These are phyloP conservation scores for Irpex rosettiformis DNA, from an alignment of 1,284 basidiomycete species.

Conservation along the genomic window DNA sequence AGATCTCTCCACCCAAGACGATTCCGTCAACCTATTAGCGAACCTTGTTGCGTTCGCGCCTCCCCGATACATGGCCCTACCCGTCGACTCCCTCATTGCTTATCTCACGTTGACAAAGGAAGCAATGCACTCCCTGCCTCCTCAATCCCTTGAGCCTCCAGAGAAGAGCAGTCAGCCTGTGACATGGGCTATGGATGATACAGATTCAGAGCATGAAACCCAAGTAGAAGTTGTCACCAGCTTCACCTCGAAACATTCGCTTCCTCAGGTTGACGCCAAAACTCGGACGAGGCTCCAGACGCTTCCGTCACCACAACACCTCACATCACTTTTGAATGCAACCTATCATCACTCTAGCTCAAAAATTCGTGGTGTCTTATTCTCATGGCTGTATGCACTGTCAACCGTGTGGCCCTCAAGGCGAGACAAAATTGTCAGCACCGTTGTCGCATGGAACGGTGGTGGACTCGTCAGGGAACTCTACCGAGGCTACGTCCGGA, in stretches of 20 bases:
- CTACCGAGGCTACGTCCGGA: slow-evolving; percentile 67
- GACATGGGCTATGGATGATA: slow-evolving; percentile 32
- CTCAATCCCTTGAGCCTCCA: slow-evolving; percentile 46
- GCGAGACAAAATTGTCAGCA: slow-evolving; percentile 49
- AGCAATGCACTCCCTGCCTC: slow-evolving; percentile 53
- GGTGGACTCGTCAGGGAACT: slow-evolving; percentile 71
- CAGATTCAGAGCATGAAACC: slow-evolving; percentile 36
- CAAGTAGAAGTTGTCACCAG: slow-evolving; percentile 36
- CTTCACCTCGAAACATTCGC: slow-evolving; percentile 27
- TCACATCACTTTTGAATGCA: slow-evolving; percentile 45
- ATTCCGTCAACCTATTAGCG: slow-evolving; percentile 56
- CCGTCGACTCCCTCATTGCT: slow-evolving; percentile 40
- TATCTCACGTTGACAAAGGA: slow-evolving; percentile 53
- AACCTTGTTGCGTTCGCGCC: slow-evolving; percentile 62
- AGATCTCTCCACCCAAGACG: slow-evolving; percentile 28
- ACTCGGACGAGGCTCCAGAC: slow-evolving; percentile 54
- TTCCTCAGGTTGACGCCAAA: slow-evolving; percentile 48
- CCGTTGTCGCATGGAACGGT: slow-evolving; percentile 45
- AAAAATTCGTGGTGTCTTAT: slow-evolving; percentile 40
- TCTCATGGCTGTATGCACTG: slow-evolving; percentile 53
- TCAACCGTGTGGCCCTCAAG: slow-evolving; percentile 55
- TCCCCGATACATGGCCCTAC: slow-evolving; percentile 48
- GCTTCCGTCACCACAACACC: slow-evolving; percentile 45
- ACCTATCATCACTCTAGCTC: slow-evolving; percentile 27
- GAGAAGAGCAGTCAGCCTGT: slow-evolving; percentile 20